phyloP scores from a whole-genome alignment of 192 early-diverging fungal species.

The Entrophospora sp. region DNA sequence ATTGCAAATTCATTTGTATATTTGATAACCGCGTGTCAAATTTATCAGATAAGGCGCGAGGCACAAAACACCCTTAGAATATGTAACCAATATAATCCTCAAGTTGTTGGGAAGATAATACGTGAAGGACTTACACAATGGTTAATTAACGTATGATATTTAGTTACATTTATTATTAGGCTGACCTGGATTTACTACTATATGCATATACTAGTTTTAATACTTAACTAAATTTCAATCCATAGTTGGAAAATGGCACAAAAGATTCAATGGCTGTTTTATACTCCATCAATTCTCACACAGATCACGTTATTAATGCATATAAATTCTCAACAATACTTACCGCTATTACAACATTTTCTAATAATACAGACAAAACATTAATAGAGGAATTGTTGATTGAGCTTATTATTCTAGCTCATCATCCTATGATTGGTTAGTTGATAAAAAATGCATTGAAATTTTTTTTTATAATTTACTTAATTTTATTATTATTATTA shows the following conservation, averaged over 20 bases:
- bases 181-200: background rate
- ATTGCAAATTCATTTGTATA: slow-evolving; percentile 49
- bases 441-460: too few relatives aligned
- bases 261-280: slow-evolving; percentile 41
- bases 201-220: background rate
- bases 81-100: slow-evolving; percentile 23
- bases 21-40: slow-evolving; percentile 38
- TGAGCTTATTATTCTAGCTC: slow-evolving; percentile 40
- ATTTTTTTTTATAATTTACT: background rate
- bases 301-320: slow-evolving; percentile 27
- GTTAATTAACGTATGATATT: slow-evolving; percentile 31
- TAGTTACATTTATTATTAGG: background rate
- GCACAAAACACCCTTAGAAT: slow-evolving; percentile 34
- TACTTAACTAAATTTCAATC: background rate
- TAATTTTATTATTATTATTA: slow-evolving; percentile 1
- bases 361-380: slow-evolving; percentile 19
- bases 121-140: slow-evolving; percentile 36
- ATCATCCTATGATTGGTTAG: slow-evolving; percentile 41
- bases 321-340: slow-evolving; percentile 43
- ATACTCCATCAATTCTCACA: slow-evolving; percentile 20
- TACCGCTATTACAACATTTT: slow-evolving; percentile 39
- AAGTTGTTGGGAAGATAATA: slow-evolving; percentile 27
- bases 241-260: slow-evolving; percentile 32
- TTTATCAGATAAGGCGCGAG: slow-evolving; percentile 30
- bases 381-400: slow-evolving; percentile 33